A percentile compares a stretch with the other conserved stretches of the same genome.
Evolutionary conservation across 2,329 filamentous ascomycete species (phyloP).

Genomic region (Helotiales sp.): DNA sequence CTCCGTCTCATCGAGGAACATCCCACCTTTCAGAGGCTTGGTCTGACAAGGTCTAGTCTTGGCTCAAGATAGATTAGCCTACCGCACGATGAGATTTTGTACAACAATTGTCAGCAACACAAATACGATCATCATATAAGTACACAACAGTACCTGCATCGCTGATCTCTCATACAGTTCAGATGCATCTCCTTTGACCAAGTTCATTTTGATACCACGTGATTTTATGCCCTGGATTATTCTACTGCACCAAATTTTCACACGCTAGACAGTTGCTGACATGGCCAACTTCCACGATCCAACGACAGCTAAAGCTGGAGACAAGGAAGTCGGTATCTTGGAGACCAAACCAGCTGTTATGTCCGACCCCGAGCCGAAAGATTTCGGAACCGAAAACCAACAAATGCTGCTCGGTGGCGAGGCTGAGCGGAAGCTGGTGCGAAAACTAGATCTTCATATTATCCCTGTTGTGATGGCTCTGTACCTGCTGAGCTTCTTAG

Average conservation of each 20-base stretch:
- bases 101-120: slow-evolving; percentile 2
- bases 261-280: neutral
- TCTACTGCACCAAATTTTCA: slow-evolving; percentile 2
- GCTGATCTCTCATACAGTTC: neutral
- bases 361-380: slow-evolving; percentile 9
- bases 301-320: neutral
- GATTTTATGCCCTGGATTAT: neutral
- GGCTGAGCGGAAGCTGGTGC: slow-evolving; percentile 9
- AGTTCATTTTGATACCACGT: neutral
- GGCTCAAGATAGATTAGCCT: slow-evolving; percentile 2
- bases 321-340: neutral
- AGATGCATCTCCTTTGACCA: neutral
- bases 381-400: neutral
- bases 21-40: neutral
- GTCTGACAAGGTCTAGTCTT: slow-evolving; percentile 2
- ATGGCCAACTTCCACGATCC: neutral
- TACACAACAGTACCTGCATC: neutral
- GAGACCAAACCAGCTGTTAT: neutral
- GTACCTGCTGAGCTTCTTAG: slow-evolving; percentile 78
- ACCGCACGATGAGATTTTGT: neutral
- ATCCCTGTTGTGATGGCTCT: slow-evolving; percentile 70
- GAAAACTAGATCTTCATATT: slow-evolving; percentile 60
- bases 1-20: neutral
- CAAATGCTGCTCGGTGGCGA: slow-evolving; percentile 14
- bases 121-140: neutral